These are phyloP conservation scores for Wallacemonas sp. DNA, from an alignment of 208 protist genomes.

Conservation along the genomic window DNA sequence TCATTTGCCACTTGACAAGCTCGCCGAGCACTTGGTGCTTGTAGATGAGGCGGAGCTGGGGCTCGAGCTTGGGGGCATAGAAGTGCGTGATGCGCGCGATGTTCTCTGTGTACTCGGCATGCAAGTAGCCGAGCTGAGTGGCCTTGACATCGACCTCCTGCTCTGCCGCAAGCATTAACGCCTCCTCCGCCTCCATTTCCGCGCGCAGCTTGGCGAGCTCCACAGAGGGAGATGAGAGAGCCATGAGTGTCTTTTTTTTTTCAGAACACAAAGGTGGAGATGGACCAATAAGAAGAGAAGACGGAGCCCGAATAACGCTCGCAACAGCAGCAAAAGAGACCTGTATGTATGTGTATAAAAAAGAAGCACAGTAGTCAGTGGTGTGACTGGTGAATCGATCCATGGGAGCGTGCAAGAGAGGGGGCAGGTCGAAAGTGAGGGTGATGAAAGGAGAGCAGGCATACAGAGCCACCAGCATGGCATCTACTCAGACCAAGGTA, in stretches of 20 bases:
- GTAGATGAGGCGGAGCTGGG: constrained; percentile 47
- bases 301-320: no score
- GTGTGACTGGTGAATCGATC: no score
- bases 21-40: constrained; percentile 31
- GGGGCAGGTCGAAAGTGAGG: no score
- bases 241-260: constrained; percentile 21
- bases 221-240: constrained; percentile 13
- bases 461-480: no score
- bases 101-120: constrained; percentile 75
- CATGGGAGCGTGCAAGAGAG: no score
- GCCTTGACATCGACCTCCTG: constrained; percentile 60
- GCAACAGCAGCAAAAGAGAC: no score
- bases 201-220: constrained; percentile 34
- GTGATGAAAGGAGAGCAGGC: no score
- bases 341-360: no score
- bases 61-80: constrained; percentile 64
- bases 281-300: no score
- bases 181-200: constrained; percentile 44
- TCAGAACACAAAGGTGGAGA: background rate
- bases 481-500: no score
- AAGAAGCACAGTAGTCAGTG: no score
- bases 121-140: constrained; percentile 63
- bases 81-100: constrained; percentile 42
- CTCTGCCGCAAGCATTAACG: constrained; percentile 45
- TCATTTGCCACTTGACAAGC: constrained; percentile 48